phyloP scores from a whole-genome alignment of 2,329 filamentous ascomycete genomes.

The Talaromyces atroroseus region DNA sequence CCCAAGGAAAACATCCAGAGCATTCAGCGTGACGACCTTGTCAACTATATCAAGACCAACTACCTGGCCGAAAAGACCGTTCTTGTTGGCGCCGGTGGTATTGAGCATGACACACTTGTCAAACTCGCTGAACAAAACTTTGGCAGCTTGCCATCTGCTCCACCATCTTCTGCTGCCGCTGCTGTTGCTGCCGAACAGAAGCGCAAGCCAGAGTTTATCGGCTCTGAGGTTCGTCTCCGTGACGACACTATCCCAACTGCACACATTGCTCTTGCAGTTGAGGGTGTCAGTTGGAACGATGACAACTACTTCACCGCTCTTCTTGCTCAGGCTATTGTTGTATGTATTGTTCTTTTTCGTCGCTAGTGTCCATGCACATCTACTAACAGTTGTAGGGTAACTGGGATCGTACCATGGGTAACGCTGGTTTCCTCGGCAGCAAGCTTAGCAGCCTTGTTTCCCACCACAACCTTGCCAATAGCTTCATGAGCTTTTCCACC shows the following conservation, averaged over 20 bases:
- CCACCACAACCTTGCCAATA: constrained; percentile 94
- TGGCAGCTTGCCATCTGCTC: constrained; percentile 67
- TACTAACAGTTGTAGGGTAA: constrained; percentile 55
- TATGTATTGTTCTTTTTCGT: neutral
- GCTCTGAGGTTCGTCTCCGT: constrained; percentile 89
- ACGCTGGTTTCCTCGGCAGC: constrained; percentile 94
- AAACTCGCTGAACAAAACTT: constrained; percentile 97
- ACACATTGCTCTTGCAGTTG: constrained; percentile 96
- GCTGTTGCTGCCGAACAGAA: constrained; percentile 68
- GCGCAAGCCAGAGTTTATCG: constrained; percentile 88
- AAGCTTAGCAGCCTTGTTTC: constrained; percentile 94
- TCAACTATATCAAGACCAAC: constrained; percentile 98
- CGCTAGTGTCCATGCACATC: neutral
- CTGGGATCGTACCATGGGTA: constrained; percentile 98
- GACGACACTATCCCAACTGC: constrained; percentile 95
- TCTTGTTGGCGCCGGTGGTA: constrained; percentile 87
- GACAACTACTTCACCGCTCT: constrained; percentile 98
- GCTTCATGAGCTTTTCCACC: constrained; percentile 99
- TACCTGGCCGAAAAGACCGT: constrained; percentile 99
- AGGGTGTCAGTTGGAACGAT: constrained; percentile 99
- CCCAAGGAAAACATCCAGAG: constrained; percentile 97
- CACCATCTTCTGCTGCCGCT: constrained; percentile 68
- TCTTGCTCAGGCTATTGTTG: constrained; percentile 92
- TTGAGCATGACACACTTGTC: constrained; percentile 90
- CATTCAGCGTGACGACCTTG: constrained; percentile 85